Percentiles rank a stretch among this genome's conserved stretches.
These are phyloP conservation scores for Penicillium samsonianum DNA, from an alignment of 495 filamentous ascomycete genomes.

Conservation along the genomic window DNA sequence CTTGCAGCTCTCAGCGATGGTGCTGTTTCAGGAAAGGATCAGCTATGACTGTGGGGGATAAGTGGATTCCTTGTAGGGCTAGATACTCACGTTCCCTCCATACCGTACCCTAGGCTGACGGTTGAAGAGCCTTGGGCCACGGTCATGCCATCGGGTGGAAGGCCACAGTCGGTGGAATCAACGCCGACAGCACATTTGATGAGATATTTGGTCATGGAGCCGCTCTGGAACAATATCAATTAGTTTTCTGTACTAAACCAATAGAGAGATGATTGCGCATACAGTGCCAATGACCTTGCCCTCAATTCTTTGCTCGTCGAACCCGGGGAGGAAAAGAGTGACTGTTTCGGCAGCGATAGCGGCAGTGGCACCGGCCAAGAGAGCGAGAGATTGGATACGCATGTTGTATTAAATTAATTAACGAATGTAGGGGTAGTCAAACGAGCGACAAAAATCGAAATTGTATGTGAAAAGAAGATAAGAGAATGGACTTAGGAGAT, in stretches of 20 bases:
- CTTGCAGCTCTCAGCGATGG: conserved; percentile 8
- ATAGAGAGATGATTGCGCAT: neutral
- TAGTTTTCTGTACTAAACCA: neutral
- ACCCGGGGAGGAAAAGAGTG: conserved; percentile 21
- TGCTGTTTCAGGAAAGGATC: conserved; percentile 3
- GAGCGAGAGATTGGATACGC: conserved; percentile 18
- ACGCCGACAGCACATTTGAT: conserved; percentile 7
- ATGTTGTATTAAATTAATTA: conserved; percentile 9
- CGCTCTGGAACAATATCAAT: conserved; percentile 9
- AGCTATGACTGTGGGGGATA: neutral
- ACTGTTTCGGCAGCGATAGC: conserved; percentile 16
- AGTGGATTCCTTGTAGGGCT: neutral
- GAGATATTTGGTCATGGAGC: conserved; percentile 18
- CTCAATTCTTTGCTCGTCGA: conserved; percentile 10
- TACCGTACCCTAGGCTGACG: neutral
- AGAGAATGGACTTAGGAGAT: too few species aligned
- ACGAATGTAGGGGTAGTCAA: neutral
- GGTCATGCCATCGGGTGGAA: conserved; percentile 6
- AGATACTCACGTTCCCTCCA: neutral
- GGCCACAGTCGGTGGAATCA: conserved; percentile 8
- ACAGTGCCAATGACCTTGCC: conserved; percentile 19
- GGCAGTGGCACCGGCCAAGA: conserved; percentile 16
- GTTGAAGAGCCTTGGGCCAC: conserved; percentile 7
- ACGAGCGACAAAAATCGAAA: neutral
- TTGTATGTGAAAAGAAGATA: too few species aligned